A percentile compares a stretch with the other conserved stretches of the same genome.
phyloP scores from a whole-genome alignment of 345 rosid species.

The Fremontodendron californicum region DNA sequence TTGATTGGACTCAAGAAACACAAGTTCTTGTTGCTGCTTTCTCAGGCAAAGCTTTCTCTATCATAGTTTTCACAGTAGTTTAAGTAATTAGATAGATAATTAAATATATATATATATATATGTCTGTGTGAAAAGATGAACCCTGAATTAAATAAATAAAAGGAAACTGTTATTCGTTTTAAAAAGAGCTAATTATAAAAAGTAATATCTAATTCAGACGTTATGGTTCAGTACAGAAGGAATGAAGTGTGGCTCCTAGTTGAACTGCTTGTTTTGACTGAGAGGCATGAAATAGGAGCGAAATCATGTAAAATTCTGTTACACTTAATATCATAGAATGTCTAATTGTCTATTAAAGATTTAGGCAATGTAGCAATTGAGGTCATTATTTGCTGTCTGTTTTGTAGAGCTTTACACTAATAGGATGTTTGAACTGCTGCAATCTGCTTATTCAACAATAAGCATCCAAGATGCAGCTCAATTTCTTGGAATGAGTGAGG shows the following conservation, averaged over 20 bases:
- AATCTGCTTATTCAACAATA: conserved; percentile 83
- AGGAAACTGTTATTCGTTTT: neutral
- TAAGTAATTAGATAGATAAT: conserved; percentile 26
- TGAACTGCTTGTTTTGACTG: neutral
- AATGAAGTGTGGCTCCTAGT: neutral
- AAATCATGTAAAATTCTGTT: neutral
- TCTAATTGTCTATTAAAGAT: neutral
- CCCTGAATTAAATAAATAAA: neutral
- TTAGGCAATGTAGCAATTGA: neutral
- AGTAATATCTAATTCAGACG: neutral
- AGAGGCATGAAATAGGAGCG: neutral
- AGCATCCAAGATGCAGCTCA: conserved; percentile 63
- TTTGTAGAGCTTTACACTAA: conserved; percentile 70
- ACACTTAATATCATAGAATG: neutral
- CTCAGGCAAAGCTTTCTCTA: conserved; percentile 18
- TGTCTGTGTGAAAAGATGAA: neutral
- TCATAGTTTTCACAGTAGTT: neutral
- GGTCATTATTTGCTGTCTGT: neutral
- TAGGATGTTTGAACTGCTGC: conserved; percentile 71
- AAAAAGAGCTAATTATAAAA: neutral
- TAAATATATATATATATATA: neutral
- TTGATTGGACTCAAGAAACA: conserved; percentile 76
- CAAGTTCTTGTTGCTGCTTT: conserved; percentile 61
- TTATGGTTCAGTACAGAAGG: neutral
- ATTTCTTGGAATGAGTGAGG: conserved; percentile 88